Evolutionary conservation across 257 asterid genomes (phyloP).

Genomic region (Eucommia ulmoides): DNA sequence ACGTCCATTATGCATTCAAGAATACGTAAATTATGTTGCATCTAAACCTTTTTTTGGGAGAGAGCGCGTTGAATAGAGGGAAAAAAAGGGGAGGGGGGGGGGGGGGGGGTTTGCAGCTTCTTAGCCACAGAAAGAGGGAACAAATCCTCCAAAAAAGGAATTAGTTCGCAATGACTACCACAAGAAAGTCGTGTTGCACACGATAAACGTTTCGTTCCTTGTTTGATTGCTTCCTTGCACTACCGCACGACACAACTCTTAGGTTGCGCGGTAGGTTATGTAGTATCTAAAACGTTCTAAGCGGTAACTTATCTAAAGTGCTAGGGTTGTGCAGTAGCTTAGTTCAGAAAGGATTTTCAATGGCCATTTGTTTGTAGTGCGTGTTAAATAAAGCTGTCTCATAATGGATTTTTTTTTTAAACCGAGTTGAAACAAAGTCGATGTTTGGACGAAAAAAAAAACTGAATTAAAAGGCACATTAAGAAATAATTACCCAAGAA

Average conservation of each 20-base stretch:
- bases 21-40: too few species aligned
- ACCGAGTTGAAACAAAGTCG: background rate
- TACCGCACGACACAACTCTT: too few species aligned
- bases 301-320: background rate
- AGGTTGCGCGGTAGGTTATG: background rate
- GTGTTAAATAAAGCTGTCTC: too few species aligned
- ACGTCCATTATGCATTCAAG: too few species aligned
- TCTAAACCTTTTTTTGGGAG: too few species aligned
- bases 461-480: background rate
- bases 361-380: too few species aligned
- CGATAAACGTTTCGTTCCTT: too few species aligned
- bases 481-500: constrained; percentile 60
- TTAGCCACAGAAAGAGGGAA: background rate
- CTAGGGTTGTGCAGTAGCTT: background rate
- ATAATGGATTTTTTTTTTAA: too few species aligned
- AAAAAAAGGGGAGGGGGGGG: background rate
- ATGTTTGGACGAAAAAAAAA: background rate
- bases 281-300: background rate
- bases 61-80: background rate
- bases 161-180: background rate
- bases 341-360: background rate
- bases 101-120: background rate
- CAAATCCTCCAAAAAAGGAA: background rate
- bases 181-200: too few species aligned
- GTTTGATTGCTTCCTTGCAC: too few species aligned